These are phyloP conservation scores for Lodderomyces parapsilosis DNA, from an alignment of 1,139 yeast genomes.

Conservation along the genomic window DNA sequence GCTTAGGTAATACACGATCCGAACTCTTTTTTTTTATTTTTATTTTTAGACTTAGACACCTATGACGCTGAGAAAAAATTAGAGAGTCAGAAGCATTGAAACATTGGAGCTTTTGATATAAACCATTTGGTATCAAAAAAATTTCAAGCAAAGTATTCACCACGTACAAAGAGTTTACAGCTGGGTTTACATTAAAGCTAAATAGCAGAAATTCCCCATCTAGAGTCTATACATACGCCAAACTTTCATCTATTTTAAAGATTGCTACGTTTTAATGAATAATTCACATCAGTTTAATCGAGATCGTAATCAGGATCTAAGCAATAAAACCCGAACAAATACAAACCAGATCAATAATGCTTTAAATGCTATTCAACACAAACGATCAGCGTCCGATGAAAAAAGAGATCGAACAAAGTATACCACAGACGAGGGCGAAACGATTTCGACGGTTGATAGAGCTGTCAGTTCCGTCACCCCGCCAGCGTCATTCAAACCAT, in stretches of 20 bases:
- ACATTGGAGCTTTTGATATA: no score
- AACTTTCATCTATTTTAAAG: background rate
- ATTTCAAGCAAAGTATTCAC: no score
- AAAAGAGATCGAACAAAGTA: conserved; percentile 53
- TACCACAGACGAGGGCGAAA: conserved; percentile 68
- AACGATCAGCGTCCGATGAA: conserved; percentile 7
- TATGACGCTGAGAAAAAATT: background rate
- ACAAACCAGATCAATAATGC: conserved; percentile 73
- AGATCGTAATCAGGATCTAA: conserved; percentile 6
- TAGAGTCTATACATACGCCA: background rate
- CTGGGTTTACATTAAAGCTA: no score
- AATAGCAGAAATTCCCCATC: background rate
- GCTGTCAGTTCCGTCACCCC: conserved; percentile 63
- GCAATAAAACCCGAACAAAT: conserved; percentile 26
- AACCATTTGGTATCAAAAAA: no score
- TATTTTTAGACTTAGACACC: conserved; percentile 1
- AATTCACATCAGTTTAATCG: background rate
- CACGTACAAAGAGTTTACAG: no score
- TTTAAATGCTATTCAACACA: conserved; percentile 55
- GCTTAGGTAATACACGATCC: background rate
- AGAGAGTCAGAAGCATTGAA: background rate
- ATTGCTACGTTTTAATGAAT: background rate
- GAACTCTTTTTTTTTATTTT: background rate
- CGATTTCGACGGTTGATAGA: conserved; percentile 66
- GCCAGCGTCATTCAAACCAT: conserved; percentile 67